These are phyloP conservation scores for Hyphopichia buzzinii DNA, from an alignment of 1,139 yeast genomes.

Conservation along the genomic window DNA sequence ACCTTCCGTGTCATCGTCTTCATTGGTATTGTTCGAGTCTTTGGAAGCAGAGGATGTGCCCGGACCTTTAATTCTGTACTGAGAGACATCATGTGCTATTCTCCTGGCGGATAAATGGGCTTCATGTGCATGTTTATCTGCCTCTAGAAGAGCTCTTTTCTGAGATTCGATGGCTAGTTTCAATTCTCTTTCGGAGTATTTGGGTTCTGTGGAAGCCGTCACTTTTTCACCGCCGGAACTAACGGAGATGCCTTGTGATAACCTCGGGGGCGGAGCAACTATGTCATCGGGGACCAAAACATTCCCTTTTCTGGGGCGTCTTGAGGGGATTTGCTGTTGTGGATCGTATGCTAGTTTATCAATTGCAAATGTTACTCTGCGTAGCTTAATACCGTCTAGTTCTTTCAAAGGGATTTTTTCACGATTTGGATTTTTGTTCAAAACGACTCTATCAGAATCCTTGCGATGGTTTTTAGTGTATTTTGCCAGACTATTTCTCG, in stretches of 20 bases:
- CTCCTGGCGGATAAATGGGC: constrained; percentile 71
- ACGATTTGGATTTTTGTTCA: constrained; percentile 45
- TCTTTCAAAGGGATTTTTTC: constrained; percentile 35
- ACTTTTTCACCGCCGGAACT: constrained; percentile 25
- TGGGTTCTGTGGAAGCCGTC: constrained; percentile 19
- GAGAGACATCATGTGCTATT: constrained; percentile 61
- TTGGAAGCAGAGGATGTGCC: constrained; percentile 6
- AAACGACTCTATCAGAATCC: constrained; percentile 31
- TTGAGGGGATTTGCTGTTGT: constrained; percentile 91
- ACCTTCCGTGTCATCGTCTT: constrained; percentile 13
- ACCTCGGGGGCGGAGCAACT: constrained; percentile 58
- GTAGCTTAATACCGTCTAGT: constrained; percentile 37
- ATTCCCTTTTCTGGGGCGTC: constrained; percentile 79
- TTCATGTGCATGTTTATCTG: constrained; percentile 70
- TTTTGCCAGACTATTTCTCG: too few relatives aligned
- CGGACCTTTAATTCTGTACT: constrained; percentile 25
- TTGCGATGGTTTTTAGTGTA: too few relatives aligned
- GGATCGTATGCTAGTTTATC: constrained; percentile 75
- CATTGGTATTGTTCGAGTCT: constrained; percentile 20
- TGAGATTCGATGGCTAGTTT: constrained; percentile 58
- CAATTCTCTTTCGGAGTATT: constrained; percentile 52
- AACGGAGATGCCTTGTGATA: constrained; percentile 60
- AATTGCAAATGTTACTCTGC: constrained; percentile 73
- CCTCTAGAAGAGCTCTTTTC: constrained; percentile 51
- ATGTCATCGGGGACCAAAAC: constrained; percentile 74